A percentile compares a stretch with the other conserved stretches of the same genome.
These are phyloP conservation scores for Mayamaea pseudoterrestris DNA, from an alignment of 108 stramenopile genomes.

Conservation along the genomic window DNA sequence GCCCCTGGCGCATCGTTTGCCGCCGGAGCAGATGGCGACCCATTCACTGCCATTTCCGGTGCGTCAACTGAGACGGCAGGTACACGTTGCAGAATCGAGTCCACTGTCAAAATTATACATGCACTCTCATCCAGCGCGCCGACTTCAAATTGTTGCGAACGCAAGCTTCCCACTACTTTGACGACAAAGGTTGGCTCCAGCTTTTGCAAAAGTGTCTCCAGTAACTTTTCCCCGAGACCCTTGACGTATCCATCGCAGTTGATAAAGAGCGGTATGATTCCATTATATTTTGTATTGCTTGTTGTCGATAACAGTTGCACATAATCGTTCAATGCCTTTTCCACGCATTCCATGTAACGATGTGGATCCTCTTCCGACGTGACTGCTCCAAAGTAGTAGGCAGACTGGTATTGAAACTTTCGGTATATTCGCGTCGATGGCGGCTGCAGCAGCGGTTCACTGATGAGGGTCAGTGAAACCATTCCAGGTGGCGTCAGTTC, in stretches of 20 bases:
- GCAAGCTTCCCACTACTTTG: constrained; percentile 58
- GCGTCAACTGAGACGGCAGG: background rate
- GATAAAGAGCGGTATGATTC: constrained; percentile 55
- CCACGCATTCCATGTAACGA: constrained; percentile 40
- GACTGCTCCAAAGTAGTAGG: constrained; percentile 62
- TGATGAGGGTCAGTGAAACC: constrained; percentile 37
- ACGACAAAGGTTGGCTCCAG: constrained; percentile 47
- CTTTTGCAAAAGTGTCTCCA: constrained; percentile 48
- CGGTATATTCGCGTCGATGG: constrained; percentile 31
- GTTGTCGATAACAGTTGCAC: too few species aligned
- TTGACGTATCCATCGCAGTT: constrained; percentile 94
- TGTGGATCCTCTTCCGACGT: constrained; percentile 69
- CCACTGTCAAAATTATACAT: too few species aligned
- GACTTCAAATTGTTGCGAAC: constrained; percentile 55
- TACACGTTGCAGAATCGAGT: background rate
- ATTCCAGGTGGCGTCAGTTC: constrained; percentile 83
- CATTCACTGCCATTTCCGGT: background rate
- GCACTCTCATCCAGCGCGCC: background rate
- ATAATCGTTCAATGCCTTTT: constrained; percentile 22
- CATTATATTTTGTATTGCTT: background rate
- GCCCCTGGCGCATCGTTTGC: background rate
- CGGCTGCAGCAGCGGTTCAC: constrained; percentile 57
- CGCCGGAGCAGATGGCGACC: background rate
- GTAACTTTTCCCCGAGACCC: constrained; percentile 74
- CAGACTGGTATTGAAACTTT: constrained; percentile 7